A percentile compares a stretch with the other conserved stretches of the same genome.
Evolutionary conservation across 306 rosid genomes (phyloP).

Genomic region (Quercus dentata): DNA sequence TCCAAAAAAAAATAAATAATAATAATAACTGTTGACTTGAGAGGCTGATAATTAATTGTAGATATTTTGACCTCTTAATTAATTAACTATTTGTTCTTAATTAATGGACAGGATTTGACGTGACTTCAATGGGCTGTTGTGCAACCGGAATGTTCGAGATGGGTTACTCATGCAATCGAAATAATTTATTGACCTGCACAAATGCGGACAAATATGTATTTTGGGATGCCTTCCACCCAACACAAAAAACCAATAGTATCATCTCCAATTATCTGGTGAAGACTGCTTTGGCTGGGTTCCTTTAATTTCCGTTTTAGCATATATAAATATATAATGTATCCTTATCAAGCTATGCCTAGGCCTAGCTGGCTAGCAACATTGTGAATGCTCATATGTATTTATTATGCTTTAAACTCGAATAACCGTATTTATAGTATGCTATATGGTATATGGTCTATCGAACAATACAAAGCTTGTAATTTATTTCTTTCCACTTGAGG

Average conservation of each 20-base stretch:
- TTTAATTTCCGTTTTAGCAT: neutral
- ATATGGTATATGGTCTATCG: too few species aligned
- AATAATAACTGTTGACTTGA: too few species aligned
- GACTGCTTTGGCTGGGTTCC: slow-evolving; percentile 15
- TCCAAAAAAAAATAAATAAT: too few species aligned
- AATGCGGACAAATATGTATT: slow-evolving; percentile 44
- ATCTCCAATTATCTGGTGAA: slow-evolving; percentile 26
- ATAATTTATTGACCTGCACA: slow-evolving; percentile 33
- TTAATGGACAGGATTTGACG: slow-evolving; percentile 30
- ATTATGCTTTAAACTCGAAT: too few species aligned
- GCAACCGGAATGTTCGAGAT: slow-evolving; percentile 51
- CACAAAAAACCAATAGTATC: slow-evolving; percentile 36
- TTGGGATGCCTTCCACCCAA: slow-evolving; percentile 61
- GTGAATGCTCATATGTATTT: neutral
- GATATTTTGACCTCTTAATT: too few species aligned
- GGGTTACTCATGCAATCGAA: slow-evolving; percentile 51
- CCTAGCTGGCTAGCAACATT: neutral
- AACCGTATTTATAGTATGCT: too few species aligned
- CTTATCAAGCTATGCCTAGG: neutral
- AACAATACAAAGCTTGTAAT: too few species aligned
- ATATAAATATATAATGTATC: neutral
- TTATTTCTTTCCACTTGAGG: too few species aligned
- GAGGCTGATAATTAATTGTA: too few species aligned
- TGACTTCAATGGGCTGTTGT: slow-evolving; percentile 38
- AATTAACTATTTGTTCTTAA: too few species aligned